Conservation (phyloP, 139 green algal genomes). For the Penium margaritaceum region DNA sequence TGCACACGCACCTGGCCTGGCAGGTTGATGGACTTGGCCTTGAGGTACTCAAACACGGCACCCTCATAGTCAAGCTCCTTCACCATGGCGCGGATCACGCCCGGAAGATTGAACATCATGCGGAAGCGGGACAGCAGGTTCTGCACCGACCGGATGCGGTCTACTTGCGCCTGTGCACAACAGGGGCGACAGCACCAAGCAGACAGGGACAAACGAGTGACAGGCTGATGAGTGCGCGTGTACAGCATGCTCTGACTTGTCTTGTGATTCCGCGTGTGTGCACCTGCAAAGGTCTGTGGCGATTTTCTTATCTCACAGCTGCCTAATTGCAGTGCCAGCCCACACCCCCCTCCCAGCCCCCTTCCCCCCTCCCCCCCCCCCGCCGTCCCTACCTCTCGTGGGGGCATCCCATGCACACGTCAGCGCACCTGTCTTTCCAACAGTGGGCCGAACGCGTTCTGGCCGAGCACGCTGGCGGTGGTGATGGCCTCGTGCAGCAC, state of each 20-base stretch:
- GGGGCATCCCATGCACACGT: conserved; percentile 1
- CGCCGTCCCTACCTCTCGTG: too few relatives aligned
- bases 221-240: too few relatives aligned
- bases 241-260: too few relatives aligned
- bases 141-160: conserved; percentile 43
- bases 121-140: conserved; percentile 40
- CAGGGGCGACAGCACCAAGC: background rate
- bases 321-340: too few relatives aligned
- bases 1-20: conserved; percentile 9
- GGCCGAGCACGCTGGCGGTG: conserved; percentile 36
- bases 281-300: too few relatives aligned
- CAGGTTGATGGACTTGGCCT: conserved; percentile 38
- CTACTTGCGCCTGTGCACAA: conserved; percentile 38
- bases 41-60: conserved; percentile 30
- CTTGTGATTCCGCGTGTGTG: too few relatives aligned
- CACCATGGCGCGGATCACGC: conserved; percentile 15
- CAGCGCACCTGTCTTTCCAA: conserved; percentile 35
- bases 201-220: too few relatives aligned
- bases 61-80: conserved; percentile 36
- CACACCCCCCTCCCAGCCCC: too few relatives aligned
- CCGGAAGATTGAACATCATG: conserved; percentile 42
- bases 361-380: too few relatives aligned
- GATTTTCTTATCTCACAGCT: too few relatives aligned
- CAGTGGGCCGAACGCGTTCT: conserved; percentile 33
- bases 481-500: conserved; percentile 59